Base-by-base conservation (phyloP, 2,329 filamentous ascomycete genomes). In the Cadophora malorum region DNA sequence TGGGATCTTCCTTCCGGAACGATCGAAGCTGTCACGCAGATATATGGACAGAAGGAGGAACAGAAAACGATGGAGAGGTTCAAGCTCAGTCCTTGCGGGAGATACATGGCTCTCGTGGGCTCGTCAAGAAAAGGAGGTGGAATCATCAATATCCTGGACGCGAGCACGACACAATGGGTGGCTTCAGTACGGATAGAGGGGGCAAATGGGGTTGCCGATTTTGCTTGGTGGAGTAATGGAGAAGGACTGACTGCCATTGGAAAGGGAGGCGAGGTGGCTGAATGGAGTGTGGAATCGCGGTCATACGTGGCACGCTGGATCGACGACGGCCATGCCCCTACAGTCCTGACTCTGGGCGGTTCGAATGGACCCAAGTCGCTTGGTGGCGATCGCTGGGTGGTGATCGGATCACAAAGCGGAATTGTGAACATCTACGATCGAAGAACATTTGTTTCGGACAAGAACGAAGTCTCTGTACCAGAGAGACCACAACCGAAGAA, bases 341-440 rank as follows among this genome's bases (percentile, higher is more conserved):
- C 94, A 0, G 91, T 92, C 21, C 82, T 99, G 64, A 87, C 89
- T 2, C 85, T 98, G 3, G 95, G 96, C 41, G 92, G 91, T 0
- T 83, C 84, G 33, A 83, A 83, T 76, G 86, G 80, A 72, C 86
- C 89, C 9, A 76, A 78, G 4, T 80, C 81, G 55, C 81, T 94
- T 4, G 95, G 94, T 31, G 90, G 90, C 4, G 92, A 97, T 79
- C 86, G 92, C 67, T 99, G 94, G 94, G 88, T 97, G 16, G 94
- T 92, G 0, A 83, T 97, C 53, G 96, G 96, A 12, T 94, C 91
- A 67, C 91, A 88, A 71, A 94, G 89, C 70, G 96, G 96, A 68
- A 92, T 99, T 67, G 89, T 96, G 67, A 98, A 98, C 79, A 85
- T 99, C 69, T 99, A 99, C 81, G 93, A 98, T 78, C 90, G 96